Base-by-base conservation (phyloP, 495 filamentous ascomycete species). In the Talaromyces ruber region DNA sequence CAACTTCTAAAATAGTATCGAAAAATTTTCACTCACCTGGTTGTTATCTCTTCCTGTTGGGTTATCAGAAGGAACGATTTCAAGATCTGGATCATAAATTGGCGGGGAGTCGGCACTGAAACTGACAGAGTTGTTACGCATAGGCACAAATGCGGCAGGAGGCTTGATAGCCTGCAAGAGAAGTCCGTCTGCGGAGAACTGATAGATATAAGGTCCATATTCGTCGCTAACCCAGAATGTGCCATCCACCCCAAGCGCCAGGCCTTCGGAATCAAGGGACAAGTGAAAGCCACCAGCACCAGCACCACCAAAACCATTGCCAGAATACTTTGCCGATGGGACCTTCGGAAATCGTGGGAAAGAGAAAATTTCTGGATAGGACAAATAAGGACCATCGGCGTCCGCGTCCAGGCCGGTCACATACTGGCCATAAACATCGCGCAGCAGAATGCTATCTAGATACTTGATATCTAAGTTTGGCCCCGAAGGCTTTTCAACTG, bases 181-280 rank as follows among this genome's bases (percentile, higher is more conserved):
- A 50, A 73, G 76, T 28, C 90, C 90, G 0, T 66, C 65, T 8
- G 63, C 53, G 62, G 77, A 73, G 76, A 92, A 93, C 9, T 86
- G 79, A 76, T 86, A 92, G 24, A 91, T 74, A 64, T 86, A 92
- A 0, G 87, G 88, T 4, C 89, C 90, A 68, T 93, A 93, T 69
- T 94, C 89, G 68, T 93, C 90, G 37, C 80, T 85, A 32, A 93
- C 75, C 87, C 87, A 93, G 78, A 92, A 92, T 2, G 77, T 75
- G 60, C 82, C 84, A 60, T 91, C 84, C 0, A 70, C 60, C 50
- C 77, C 81, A 16, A 93, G 79, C n/a, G 83, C 84, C 4, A 93
- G 72, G 24, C 88, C 90, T 70, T 93, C 90, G 6, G 82, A 66
- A 70, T 94, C 90, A 2, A 92, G 58, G 1, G 84, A 70, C 52